Conservation (phyloP, 78 protist species). For the Parvularia atlantis region DNA sequence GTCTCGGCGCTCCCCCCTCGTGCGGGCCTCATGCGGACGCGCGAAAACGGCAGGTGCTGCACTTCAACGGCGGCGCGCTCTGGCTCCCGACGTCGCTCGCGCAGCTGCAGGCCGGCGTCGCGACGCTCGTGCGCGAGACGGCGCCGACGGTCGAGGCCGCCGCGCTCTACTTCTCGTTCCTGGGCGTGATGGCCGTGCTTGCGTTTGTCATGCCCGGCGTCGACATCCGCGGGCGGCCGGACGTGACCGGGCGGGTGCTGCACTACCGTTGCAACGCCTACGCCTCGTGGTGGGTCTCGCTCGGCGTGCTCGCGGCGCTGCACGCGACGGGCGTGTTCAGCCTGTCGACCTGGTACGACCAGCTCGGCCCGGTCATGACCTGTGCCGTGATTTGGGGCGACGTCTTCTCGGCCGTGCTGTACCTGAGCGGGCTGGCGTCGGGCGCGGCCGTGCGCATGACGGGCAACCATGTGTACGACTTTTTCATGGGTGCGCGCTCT, state of each 20-base stretch:
- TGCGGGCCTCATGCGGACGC: background rate
- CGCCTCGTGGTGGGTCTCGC: slow-evolving; percentile 11
- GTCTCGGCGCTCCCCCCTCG: background rate
- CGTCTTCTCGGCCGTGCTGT: slow-evolving; percentile 8
- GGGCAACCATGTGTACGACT: slow-evolving; percentile 46
- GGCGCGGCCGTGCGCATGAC: slow-evolving; percentile 13
- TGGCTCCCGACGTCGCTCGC: background rate
- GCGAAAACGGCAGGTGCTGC: background rate
- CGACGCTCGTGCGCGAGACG: background rate
- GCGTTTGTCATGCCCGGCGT: slow-evolving; percentile 18
- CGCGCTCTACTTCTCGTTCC: background rate
- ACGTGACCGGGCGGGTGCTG: background rate
- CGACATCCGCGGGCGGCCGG: background rate
- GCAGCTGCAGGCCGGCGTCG: background rate
- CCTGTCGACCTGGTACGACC: slow-evolving; percentile 14
- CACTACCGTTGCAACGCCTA: slow-evolving; percentile 19
- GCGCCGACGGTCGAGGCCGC: background rate
- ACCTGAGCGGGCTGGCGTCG: slow-evolving; percentile 1
- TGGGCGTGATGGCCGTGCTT: background rate
- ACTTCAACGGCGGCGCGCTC: background rate
- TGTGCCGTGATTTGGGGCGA: slow-evolving; percentile 19
- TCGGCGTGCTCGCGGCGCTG: slow-evolving; percentile 6
- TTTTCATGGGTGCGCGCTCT: slow-evolving; percentile 66
- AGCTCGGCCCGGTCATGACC: slow-evolving; percentile 19
- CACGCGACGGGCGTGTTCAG: slow-evolving; percentile 17